phyloP scores from a whole-genome alignment of 2,329 filamentous ascomycete species.

The Nemania serpens region DNA sequence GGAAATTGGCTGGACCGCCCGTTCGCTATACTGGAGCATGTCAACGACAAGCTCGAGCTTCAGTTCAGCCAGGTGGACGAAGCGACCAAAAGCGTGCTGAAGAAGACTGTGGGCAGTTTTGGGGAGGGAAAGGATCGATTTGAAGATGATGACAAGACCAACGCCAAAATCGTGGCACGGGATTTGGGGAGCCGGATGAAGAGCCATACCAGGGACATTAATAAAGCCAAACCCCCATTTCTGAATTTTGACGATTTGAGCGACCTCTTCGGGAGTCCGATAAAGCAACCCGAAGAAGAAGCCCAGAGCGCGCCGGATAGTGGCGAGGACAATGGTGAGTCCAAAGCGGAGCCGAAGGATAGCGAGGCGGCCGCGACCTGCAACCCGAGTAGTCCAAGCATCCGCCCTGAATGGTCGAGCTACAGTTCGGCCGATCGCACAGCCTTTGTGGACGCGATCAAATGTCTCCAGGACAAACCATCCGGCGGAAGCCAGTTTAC shows the following conservation, averaged over 20 bases:
- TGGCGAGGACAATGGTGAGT: neutral
- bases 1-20: slow-evolving; percentile 27
- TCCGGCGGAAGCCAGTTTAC: slow-evolving; percentile 34
- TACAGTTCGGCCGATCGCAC: slow-evolving; percentile 38
- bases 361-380: slow-evolving; percentile 30
- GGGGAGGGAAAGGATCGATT: no score
- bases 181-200: no score
- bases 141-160: no score
- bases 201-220: neutral
- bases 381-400: slow-evolving; percentile 32
- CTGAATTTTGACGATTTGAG: neutral
- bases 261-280: slow-evolving; percentile 3
- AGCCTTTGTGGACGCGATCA: slow-evolving; percentile 42
- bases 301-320: neutral
- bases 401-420: slow-evolving; percentile 42
- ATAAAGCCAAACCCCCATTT: neutral
- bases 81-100: neutral
- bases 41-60: slow-evolving; percentile 21
- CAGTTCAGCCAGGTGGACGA: slow-evolving; percentile 11
- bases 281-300: neutral
- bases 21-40: slow-evolving; percentile 7
- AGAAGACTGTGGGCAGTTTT: no score
- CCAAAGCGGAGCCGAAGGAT: neutral
- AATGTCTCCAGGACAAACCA: slow-evolving; percentile 43
- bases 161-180: no score